These are phyloP conservation scores for Pterulicium gracile DNA, from an alignment of 1,284 basidiomycete species.

Conservation along the genomic window DNA sequence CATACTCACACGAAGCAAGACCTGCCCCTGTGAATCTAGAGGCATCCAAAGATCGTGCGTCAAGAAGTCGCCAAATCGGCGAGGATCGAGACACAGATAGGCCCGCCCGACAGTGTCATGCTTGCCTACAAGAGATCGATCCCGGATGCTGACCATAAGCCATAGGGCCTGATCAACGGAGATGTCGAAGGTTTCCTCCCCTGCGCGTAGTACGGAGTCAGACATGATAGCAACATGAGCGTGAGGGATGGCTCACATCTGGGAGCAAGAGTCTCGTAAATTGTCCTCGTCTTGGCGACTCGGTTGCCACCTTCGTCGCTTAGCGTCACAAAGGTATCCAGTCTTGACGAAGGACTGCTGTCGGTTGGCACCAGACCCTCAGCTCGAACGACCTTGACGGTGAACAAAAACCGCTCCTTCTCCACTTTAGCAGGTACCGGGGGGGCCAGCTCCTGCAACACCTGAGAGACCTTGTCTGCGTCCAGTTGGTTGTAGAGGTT, in stretches of 20 bases:
- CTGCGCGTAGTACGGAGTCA: conserved; percentile 24
- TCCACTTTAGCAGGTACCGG: conserved; percentile 62
- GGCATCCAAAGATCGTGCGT: conserved; percentile 91
- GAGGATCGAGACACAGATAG: conserved; percentile 88
- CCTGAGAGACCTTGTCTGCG: conserved; percentile 78
- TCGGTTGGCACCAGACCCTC: conserved; percentile 74
- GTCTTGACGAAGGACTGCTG: conserved; percentile 52
- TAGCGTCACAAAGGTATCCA: conserved; percentile 91
- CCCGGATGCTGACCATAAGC: conserved; percentile 93
- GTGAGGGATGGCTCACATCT: conserved; percentile 52
- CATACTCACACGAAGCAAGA: conserved; percentile 90
- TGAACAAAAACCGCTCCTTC: conserved; percentile 73
- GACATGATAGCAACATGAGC: background rate
- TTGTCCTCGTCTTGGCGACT: conserved; percentile 90
- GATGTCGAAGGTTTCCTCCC: conserved; percentile 96
- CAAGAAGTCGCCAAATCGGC: conserved; percentile 81
- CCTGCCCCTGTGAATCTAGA: conserved; percentile 79
- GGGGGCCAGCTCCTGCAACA: conserved; percentile 46
- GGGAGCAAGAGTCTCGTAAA: conserved; percentile 85
- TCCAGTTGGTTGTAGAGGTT: conserved; percentile 90
- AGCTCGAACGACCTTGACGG: conserved; percentile 87
- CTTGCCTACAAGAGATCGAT: conserved; percentile 81
- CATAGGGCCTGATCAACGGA: conserved; percentile 85
- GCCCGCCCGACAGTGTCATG: conserved; percentile 88
- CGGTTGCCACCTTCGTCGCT: conserved; percentile 89